phyloP scores from a whole-genome alignment of 2,329 filamentous ascomycete genomes.

The Scytalidium lignicola region DNA sequence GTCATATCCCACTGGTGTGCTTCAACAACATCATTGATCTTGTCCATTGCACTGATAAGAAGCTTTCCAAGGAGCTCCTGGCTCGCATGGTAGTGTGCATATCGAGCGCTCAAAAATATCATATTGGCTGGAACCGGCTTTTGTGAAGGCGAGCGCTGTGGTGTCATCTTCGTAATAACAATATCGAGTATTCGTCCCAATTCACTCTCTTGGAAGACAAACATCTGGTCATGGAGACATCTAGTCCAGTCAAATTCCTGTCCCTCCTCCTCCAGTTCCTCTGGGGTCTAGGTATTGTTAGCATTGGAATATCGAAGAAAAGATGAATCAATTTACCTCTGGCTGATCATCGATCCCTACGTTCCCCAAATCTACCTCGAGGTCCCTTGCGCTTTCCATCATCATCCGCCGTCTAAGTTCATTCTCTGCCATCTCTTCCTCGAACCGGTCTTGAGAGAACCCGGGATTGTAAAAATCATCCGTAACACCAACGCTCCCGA shows the following conservation, averaged over 20 bases:
- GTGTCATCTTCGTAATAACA: constrained; percentile 96
- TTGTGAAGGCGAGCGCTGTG: constrained; percentile 90
- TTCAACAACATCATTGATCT: constrained; percentile 96
- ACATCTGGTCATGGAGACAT: constrained; percentile 98
- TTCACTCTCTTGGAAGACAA: constrained; percentile 95
- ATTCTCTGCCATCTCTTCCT: constrained; percentile 95
- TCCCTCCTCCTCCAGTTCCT: constrained; percentile 80
- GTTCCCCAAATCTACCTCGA: constrained; percentile 94
- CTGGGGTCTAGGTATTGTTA: constrained; percentile 48
- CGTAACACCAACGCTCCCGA: constrained; percentile 70
- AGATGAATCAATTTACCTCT: constrained; percentile 54
- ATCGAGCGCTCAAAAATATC: constrained; percentile 89
- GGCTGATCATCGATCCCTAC: constrained; percentile 93
- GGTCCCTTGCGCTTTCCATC: constrained; percentile 95
- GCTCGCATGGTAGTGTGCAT: constrained; percentile 94
- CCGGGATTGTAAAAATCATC: constrained; percentile 95
- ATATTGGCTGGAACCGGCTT: constrained; percentile 98
- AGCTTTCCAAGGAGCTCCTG: constrained; percentile 76
- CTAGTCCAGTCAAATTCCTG: constrained; percentile 95
- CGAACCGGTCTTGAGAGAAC: constrained; percentile 87
- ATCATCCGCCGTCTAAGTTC: constrained; percentile 96
- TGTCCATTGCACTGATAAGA: constrained; percentile 82
- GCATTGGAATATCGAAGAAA: constrained; percentile 17
- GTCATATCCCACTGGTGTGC: constrained; percentile 99
- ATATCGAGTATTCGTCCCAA: constrained; percentile 89